These are phyloP conservation scores for Microascus cirrosus DNA, from an alignment of 2,329 filamentous ascomycete genomes.

Conservation along the genomic window DNA sequence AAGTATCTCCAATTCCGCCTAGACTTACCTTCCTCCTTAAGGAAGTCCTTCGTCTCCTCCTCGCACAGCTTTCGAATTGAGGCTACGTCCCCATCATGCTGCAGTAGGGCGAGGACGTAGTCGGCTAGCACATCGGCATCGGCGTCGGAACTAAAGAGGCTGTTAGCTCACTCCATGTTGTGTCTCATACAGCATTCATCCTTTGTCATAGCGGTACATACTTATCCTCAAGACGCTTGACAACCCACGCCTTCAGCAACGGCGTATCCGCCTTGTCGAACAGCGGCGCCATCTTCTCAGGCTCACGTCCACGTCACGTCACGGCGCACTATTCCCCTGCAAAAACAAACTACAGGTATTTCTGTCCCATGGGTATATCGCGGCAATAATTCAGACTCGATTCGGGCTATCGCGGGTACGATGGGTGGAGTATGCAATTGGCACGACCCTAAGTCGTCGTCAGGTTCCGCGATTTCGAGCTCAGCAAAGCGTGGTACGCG, in stretches of 20 bases:
- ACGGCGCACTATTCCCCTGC: neutral
- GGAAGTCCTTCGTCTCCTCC: conserved; percentile 63
- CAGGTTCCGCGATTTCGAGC: neutral
- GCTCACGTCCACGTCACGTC: neutral
- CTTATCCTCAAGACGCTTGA: conserved; percentile 67
- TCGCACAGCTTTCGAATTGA: conserved; percentile 58
- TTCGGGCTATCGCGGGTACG: neutral
- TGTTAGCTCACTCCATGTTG: conserved; percentile 4
- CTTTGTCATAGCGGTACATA: conserved; percentile 25
- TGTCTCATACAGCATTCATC: neutral
- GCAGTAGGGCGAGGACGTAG: conserved; percentile 67
- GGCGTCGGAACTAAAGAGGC: conserved; percentile 52
- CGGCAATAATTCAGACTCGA: neutral
- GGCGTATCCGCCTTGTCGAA: conserved; percentile 51
- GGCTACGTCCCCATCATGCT: conserved; percentile 53
- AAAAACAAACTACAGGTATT: neutral
- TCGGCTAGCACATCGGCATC: conserved; percentile 75
- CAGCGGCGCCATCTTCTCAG: conserved; percentile 22
- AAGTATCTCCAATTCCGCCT: neutral
- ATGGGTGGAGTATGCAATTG: neutral
- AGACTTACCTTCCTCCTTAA: conserved; percentile 43
- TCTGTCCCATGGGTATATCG: neutral
- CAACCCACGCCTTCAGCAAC: conserved; percentile 64
- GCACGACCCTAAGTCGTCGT: neutral
- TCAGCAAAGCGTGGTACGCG: neutral